A percentile compares a stretch with the other conserved stretches of the same genome.
phyloP scores from a whole-genome alignment of 129 eudicot genomes.

The Tagetes erecta region DNA sequence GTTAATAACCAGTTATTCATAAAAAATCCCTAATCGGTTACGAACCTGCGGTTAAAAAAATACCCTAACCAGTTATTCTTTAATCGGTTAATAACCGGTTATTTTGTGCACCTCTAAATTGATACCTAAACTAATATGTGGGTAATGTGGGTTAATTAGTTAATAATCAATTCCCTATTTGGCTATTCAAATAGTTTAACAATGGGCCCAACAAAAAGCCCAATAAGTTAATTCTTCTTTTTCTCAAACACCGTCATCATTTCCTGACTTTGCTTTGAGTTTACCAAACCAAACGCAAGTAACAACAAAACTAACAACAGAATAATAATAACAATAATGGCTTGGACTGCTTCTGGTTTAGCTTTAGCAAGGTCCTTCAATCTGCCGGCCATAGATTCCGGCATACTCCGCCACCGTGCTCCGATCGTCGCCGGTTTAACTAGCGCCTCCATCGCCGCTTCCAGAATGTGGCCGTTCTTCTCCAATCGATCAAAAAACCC shows the following conservation, averaged over 20 bases:
- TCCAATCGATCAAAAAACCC: constrained; percentile 42
- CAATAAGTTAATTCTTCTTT: neutral
- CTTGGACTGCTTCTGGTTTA: constrained; percentile 54
- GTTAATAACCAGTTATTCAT: too few species aligned
- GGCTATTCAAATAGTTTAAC: neutral
- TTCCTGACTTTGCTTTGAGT: neutral
- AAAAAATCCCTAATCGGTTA: too few species aligned
- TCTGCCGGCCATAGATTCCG: constrained; percentile 55
- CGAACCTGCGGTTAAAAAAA: too few species aligned
- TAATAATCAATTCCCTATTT: neutral
- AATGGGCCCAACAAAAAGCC: constrained; percentile 21
- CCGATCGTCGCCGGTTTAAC: constrained; percentile 63
- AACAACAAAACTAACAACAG: neutral
- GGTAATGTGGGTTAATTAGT: too few species aligned
- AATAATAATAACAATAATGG: constrained; percentile 39
- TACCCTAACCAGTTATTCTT: too few species aligned
- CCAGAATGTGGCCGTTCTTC: constrained; percentile 35
- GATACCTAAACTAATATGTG: too few species aligned
- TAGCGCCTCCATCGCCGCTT: constrained; percentile 52
- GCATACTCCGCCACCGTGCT: constrained; percentile 48
- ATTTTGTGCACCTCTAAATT: too few species aligned
- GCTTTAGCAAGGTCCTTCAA: constrained; percentile 43
- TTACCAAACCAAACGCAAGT: neutral
- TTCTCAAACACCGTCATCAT: neutral
- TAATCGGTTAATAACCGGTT: too few species aligned